These are phyloP conservation scores for Tylopilus sp. DNA, from an alignment of 1,284 basidiomycete species.

Conservation along the genomic window DNA sequence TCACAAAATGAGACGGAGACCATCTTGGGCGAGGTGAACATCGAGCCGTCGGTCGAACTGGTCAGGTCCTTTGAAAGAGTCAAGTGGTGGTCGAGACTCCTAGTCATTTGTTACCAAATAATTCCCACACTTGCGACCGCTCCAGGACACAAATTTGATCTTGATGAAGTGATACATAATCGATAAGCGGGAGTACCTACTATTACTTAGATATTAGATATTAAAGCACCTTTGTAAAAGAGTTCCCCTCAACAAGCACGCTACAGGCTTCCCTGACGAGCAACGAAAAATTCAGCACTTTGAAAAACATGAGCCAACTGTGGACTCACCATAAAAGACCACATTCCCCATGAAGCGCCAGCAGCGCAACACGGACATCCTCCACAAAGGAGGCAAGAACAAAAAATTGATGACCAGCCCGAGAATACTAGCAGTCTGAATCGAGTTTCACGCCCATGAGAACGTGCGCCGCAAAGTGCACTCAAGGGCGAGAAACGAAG, in stretches of 20 bases:
- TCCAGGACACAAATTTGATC: no score
- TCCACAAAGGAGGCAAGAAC: slow-evolving; percentile 27
- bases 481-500: slow-evolving; percentile 34
- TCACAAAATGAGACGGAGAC: slow-evolving; percentile 30
- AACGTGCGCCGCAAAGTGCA: slow-evolving; percentile 40
- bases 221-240: no score
- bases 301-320: no score
- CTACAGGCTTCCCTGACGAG: no score
- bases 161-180: no score
- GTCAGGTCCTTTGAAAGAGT: slow-evolving; percentile 23
- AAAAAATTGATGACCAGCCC: slow-evolving; percentile 39
- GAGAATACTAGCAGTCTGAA: slow-evolving; percentile 50
- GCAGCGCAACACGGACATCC: background rate
- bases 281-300: no score
- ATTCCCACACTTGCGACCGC: background rate
- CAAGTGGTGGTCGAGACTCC: background rate
- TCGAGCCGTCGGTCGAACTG: slow-evolving; percentile 43
- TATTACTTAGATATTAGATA: no score
- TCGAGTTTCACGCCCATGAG: slow-evolving; percentile 41
- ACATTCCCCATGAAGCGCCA: no score
- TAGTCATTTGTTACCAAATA: background rate
- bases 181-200: no score
- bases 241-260: no score
- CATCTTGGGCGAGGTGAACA: slow-evolving; percentile 40
- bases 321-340: no score